Percentiles rank a stretch among this genome's conserved stretches.
phyloP scores from a whole-genome alignment of 2,329 filamentous ascomycete genomes.

The Cladobotryum protrusum region DNA sequence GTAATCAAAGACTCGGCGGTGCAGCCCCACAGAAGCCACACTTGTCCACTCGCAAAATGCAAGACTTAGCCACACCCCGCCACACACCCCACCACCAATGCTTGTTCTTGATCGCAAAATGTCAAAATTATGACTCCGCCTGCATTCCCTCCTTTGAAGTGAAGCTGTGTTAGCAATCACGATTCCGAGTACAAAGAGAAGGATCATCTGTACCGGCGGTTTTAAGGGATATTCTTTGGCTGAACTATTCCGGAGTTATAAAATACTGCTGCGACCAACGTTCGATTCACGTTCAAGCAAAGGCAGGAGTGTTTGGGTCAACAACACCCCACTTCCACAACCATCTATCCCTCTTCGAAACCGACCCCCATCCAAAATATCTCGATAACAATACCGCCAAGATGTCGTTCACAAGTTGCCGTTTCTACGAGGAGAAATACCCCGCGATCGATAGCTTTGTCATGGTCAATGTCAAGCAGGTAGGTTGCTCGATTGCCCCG shows the following conservation, averaged over 20 bases:
- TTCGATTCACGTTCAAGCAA: constrained; percentile 5
- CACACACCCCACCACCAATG: constrained; percentile 33
- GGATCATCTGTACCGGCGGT: background rate
- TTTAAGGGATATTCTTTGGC: background rate
- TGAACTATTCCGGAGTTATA: constrained; percentile 1
- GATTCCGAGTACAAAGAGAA: constrained; percentile 8
- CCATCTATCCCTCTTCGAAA: constrained; percentile 15
- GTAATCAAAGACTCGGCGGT: constrained; percentile 6
- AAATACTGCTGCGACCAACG: background rate
- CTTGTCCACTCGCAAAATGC: constrained; percentile 19
- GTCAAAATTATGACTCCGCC: constrained; percentile 39
- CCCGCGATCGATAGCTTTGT: constrained; percentile 97
- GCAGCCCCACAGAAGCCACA: constrained; percentile 21
- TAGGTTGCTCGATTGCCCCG: constrained; percentile 32
- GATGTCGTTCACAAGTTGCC: constrained; percentile 94
- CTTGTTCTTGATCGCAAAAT: constrained; percentile 30
- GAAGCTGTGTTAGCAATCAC: constrained; percentile 7
- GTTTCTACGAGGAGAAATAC: constrained; percentile 96
- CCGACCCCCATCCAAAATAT: constrained; percentile 4
- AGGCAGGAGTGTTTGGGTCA: constrained; percentile 6
- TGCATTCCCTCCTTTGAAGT: constrained; percentile 7
- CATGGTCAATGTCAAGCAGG: constrained; percentile 99
- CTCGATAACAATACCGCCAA: constrained; percentile 43
- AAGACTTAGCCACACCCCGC: constrained; percentile 30
- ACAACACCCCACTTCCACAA: constrained; percentile 25